Evolutionary conservation across 2,329 filamentous ascomycete species (phyloP).

Genomic region (Myrmaecium sp.): DNA sequence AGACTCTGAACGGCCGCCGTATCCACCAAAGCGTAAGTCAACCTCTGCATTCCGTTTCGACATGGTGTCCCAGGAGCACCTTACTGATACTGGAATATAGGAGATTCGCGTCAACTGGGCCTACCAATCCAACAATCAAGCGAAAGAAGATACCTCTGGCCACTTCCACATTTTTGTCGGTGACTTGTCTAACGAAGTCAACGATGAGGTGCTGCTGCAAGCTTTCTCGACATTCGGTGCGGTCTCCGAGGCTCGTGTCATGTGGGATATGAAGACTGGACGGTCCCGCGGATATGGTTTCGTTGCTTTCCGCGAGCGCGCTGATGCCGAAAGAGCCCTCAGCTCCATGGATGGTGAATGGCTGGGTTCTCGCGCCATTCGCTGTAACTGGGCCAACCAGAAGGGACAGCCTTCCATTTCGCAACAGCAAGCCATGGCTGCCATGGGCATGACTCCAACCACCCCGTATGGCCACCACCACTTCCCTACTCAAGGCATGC

Average conservation of each 20-base stretch:
- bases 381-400: slow-evolving; percentile 99
- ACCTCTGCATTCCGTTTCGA: slow-evolving; percentile 2
- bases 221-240: slow-evolving; percentile 92
- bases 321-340: slow-evolving; percentile 87
- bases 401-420: slow-evolving; percentile 99
- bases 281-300: slow-evolving; percentile 95
- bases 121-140: slow-evolving; percentile 86
- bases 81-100: slow-evolving; percentile 29
- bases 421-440: slow-evolving; percentile 90
- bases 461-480: slow-evolving; percentile 95
- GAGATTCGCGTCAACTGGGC: slow-evolving; percentile 99
- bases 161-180: slow-evolving; percentile 99
- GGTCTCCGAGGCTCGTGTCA: slow-evolving; percentile 93
- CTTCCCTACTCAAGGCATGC: slow-evolving; percentile 89
- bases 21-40: slow-evolving; percentile 79
- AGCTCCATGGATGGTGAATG: slow-evolving; percentile 98
- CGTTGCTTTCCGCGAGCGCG: slow-evolving; percentile 86
- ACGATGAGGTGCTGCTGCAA: slow-evolving; percentile 83
- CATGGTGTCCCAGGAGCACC: no score
- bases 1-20: slow-evolving; percentile 83
- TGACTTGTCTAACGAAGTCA: slow-evolving; percentile 95
- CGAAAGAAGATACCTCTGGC: slow-evolving; percentile 93
- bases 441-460: slow-evolving; percentile 96
- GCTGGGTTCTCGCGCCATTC: slow-evolving; percentile 93
- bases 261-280: slow-evolving; percentile 99